Evolutionary conservation across 1,139 yeast species (phyloP), one percentile per base, ranked within the genome.

Genomic region (Taiozyma sp.): DNA sequence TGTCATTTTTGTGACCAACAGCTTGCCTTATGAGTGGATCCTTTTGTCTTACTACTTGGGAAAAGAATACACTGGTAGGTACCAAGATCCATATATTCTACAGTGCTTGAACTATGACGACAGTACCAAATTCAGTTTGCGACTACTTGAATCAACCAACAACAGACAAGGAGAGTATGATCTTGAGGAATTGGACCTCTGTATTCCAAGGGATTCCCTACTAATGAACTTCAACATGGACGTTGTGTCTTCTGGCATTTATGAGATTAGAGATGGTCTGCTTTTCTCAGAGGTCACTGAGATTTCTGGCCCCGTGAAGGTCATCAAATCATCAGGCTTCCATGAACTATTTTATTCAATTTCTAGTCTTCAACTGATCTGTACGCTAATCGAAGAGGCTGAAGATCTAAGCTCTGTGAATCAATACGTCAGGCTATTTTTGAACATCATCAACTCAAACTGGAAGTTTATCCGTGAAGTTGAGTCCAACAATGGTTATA

Each of bases 401-500:
- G 51, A 50, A 7, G 59, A 69, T 4, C 47, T 63, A 2, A 53
- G 55, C 0, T 53, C 57, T 1, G 54, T 72, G 12, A 54, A 62
- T 2, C 47, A 55, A 2, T 58, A 70, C 1, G 48, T 73, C 1
- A 60, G 60, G 2, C 49, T 72, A 4, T 61, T 75, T 1, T 66
- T 76, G 30, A 55, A 61, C n/a, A 27, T 71, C 1, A 56, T 76
- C 13, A 58, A 63, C 12, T 56, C 59, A 4, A 67, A 70, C 39
- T 65, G 66, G 65, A 62, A 62, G 48, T 48, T 60, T 56, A 53
- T 70, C 9, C 67, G 67, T 19, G 78, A 74, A 45, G 68, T 75
- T 54, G 78, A 73, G 52, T 57, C 67, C 3, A 65, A 64, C 8
- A 68, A 68, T 47, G 80, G 80, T 2, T 77, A 74, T 53, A 72